Evolutionary conservation across 1,284 basidiomycete genomes (phyloP).

Genomic region (Takashimella tepidaria): DNA sequence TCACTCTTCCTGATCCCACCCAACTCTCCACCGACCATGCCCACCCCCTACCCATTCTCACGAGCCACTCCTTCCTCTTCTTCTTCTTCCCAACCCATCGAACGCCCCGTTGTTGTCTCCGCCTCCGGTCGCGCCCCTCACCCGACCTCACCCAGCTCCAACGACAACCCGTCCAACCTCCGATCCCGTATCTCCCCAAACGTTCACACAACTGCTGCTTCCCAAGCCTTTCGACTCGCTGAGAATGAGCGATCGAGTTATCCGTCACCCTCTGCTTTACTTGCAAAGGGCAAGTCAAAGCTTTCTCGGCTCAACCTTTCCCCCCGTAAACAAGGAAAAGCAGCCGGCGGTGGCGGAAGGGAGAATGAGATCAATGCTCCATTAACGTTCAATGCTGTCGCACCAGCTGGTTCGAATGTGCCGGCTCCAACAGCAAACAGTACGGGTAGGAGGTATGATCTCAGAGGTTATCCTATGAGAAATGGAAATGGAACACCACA

Average conservation of each 20-base stretch:
- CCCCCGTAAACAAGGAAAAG: too few species aligned
- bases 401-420: not conserved
- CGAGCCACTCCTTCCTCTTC: constrained; percentile 15
- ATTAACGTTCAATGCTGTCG: not conserved
- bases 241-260: constrained; percentile 21
- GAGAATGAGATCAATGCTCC: not conserved
- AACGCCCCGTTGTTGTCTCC: constrained; percentile 19
- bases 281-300: constrained; percentile 10
- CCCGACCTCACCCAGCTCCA: constrained; percentile 17
- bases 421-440: too few species aligned
- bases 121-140: constrained; percentile 18
- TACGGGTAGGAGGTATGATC: constrained; percentile 25
- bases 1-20: not conserved
- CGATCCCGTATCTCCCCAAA: constrained; percentile 24
- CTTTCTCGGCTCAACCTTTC: not conserved
- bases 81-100: constrained; percentile 3
- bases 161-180: constrained; percentile 20
- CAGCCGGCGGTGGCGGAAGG: too few species aligned
- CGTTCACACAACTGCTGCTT: constrained; percentile 12
- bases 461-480: constrained; percentile 23
- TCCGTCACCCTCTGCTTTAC: constrained; percentile 19
- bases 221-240: constrained; percentile 7
- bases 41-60: constrained; percentile 24
- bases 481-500: not conserved
- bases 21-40: constrained; percentile 14